phyloP scores from a whole-genome alignment of 352 stramenopile genomes.

The Pythium coloratum region DNA sequence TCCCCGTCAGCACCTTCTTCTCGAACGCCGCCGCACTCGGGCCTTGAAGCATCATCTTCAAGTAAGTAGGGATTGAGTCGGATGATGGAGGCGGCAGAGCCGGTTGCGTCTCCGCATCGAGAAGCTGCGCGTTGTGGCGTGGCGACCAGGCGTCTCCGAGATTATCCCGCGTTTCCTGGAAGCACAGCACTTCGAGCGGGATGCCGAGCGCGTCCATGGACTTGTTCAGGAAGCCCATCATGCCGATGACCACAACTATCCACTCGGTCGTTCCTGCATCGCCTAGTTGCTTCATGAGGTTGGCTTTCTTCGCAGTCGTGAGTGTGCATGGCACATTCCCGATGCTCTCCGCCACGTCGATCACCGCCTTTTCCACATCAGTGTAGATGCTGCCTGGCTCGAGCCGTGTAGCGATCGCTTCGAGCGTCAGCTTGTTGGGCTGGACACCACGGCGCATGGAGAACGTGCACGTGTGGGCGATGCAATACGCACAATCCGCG shows the following conservation, averaged over 20 bases:
- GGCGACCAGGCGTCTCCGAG: conserved; percentile 12
- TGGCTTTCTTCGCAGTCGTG: neutral
- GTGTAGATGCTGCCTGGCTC: neutral
- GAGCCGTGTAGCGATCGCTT: neutral
- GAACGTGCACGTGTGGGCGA: conserved; percentile 8
- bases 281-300: neutral
- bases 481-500: conserved; percentile 8
- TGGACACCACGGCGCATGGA: conserved; percentile 9
- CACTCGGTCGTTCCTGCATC: neutral
- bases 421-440: conserved; percentile 8
- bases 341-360: conserved; percentile 10
- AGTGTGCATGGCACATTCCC: conserved; percentile 13
- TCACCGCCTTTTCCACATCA: conserved; percentile 1
- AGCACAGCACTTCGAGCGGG: conserved; percentile 1
- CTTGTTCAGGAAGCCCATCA: conserved; percentile 16
- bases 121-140: conserved; percentile 7
- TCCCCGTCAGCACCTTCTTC: neutral
- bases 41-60: conserved; percentile 10
- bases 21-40: neutral
- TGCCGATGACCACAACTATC: conserved; percentile 2
- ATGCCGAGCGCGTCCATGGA: conserved; percentile 11
- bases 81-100: neutral
- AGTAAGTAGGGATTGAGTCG: conserved; percentile 1
- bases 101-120: conserved; percentile 4
- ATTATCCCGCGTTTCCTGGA: conserved; percentile 4